These are phyloP conservation scores for Ephemerocybe angulata DNA, from an alignment of 768 basidiomycete genomes.

Conservation along the genomic window DNA sequence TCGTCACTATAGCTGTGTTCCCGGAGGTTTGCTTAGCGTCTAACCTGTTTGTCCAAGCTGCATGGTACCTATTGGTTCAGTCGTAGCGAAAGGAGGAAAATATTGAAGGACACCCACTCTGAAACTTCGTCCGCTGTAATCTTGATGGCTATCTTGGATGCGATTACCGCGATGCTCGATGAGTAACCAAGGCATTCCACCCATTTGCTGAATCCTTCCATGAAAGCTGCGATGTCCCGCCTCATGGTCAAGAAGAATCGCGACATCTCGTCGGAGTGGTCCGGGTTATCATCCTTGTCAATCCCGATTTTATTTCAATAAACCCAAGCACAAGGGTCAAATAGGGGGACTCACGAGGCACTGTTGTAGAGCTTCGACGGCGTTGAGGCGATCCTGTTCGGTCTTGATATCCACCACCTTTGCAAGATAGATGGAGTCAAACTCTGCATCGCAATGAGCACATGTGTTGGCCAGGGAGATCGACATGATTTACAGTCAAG, in stretches of 20 bases:
- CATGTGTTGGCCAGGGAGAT: background rate
- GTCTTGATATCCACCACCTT: background rate
- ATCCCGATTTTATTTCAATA: background rate
- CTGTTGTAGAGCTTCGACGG: background rate
- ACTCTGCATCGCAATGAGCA: background rate
- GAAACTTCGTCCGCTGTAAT: background rate
- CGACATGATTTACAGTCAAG: background rate
- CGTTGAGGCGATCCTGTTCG: background rate
- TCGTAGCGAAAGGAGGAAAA: background rate
- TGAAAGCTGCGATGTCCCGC: background rate
- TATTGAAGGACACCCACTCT: background rate
- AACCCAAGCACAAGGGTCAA: too few species aligned
- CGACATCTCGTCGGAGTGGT: background rate
- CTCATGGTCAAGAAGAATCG: background rate
- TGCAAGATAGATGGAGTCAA: background rate
- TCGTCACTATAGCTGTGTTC: background rate
- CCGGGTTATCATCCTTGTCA: background rate
- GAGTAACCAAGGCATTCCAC: background rate
- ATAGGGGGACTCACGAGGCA: background rate
- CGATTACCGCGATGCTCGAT: background rate
- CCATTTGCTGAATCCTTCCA: background rate
- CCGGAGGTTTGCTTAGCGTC: too few species aligned
- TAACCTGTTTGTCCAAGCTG: background rate
- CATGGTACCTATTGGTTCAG: background rate
- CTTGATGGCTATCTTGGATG: background rate